Evolutionary conservation across 208 protist species (phyloP), one percentile per base, ranked within the genome.

Genomic region (Zelonia costaricensis): DNA sequence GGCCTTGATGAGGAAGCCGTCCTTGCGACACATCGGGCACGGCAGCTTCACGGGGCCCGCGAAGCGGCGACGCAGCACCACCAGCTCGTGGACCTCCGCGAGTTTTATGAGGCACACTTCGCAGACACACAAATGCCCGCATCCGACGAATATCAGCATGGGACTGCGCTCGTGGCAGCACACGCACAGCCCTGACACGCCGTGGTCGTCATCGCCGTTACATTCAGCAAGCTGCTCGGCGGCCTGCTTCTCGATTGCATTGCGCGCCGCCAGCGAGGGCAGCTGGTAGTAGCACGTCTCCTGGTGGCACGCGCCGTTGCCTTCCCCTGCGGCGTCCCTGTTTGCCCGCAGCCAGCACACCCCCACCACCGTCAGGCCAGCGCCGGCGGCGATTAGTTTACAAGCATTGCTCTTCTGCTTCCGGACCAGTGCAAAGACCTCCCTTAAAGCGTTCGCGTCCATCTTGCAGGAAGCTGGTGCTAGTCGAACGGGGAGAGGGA

Each of bases 121-220:
- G 43, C 70, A 77, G 27, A 67, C 18, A 28, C 70, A 77, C 5
- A 71, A 48, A 46, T 77, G 70, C 4, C 58, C 18, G 53, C 70
- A 77, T 27, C 20, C 20, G 22, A 58, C 44, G 44, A 77, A 77
- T 38, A 67, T 62, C 10, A 71, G 67, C 22, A 42, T 30, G 35
- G 38, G 56, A 31, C 36, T 40, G 3, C 20, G 47, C 16, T 28
- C 39, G 12, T 31, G 57, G 25, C 69, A 76, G 23, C 15, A 25
- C 1, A 76, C 69, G 23, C 69, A 76, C 22, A 28, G 33, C 20
- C 31, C 51, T n/a, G n/a, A n/a, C n/a, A n/a, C n/a, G n/a, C n/a
- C n/a, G n/a, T n/a, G n/a, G n/a, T n/a, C n/a, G n/a, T n/a, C n/a
- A n/a, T n/a, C n/a, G n/a, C n/a, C n/a, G n/a, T n/a, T n/a, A n/a